These are phyloP conservation scores for Lentinus tigrinus DNA, from an alignment of 768 basidiomycete genomes.

Conservation along the genomic window DNA sequence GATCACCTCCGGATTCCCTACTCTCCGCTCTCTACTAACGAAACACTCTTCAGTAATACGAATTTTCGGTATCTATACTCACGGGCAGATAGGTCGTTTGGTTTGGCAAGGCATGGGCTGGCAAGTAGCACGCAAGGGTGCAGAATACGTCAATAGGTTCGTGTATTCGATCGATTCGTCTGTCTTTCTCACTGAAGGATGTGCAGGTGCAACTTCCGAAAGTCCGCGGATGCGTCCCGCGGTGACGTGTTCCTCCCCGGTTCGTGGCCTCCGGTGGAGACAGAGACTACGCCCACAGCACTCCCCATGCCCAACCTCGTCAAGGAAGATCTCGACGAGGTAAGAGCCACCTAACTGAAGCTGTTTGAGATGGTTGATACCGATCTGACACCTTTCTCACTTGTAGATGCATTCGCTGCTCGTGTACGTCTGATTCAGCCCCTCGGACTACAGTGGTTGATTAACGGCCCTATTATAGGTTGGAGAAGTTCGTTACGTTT, in stretches of 20 bases:
- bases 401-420: too few relatives aligned
- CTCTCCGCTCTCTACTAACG: too few relatives aligned
- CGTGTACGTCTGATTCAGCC: too few relatives aligned
- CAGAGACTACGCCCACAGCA: too few relatives aligned
- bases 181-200: neutral
- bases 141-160: constrained; percentile 53
- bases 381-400: neutral
- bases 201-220: constrained; percentile 46
- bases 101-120: constrained; percentile 47
- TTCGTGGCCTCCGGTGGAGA: too few relatives aligned
- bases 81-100: constrained; percentile 42
- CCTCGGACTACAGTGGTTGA: too few relatives aligned
- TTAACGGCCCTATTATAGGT: too few relatives aligned
- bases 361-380: neutral
- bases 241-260: too few relatives aligned
- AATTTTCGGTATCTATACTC: constrained; percentile 51
- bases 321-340: constrained; percentile 50
- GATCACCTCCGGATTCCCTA: too few relatives aligned
- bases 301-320: constrained; percentile 34
- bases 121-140: constrained; percentile 43
- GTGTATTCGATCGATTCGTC: neutral
- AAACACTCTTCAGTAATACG: constrained; percentile 36
- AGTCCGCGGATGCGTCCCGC: neutral
- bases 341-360: too few relatives aligned
- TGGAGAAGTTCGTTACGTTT: constrained; percentile 31